phyloP scores from a whole-genome alignment of 2,329 filamentous ascomycete species.

The Gremmenia infestans region DNA sequence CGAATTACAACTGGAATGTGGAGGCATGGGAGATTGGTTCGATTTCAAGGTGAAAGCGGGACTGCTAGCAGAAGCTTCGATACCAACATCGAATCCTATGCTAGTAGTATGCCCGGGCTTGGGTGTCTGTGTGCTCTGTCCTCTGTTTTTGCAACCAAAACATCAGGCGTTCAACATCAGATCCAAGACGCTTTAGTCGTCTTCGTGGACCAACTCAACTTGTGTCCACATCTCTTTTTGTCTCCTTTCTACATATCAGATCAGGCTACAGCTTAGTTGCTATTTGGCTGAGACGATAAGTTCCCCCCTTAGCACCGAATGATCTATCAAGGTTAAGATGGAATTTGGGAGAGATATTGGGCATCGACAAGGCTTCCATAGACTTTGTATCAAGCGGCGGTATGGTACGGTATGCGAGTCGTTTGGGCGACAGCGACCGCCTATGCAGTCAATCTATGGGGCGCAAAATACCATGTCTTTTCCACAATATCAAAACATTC shows the following conservation, averaged over 20 bases:
- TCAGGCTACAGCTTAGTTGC: conserved; percentile 17
- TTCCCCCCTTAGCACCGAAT: neutral
- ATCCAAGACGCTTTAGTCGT: conserved; percentile 60
- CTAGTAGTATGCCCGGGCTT: conserved; percentile 44
- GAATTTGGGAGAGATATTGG: neutral
- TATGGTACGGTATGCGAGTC: neutral
- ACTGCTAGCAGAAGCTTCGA: conserved; percentile 46
- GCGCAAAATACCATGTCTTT: neutral
- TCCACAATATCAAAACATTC: neutral
- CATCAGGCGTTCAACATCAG: conserved; percentile 71
- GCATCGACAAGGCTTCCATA: neutral
- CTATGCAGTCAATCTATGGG: neutral
- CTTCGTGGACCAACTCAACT: conserved; percentile 62
- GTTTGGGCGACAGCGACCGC: neutral
- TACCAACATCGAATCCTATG: conserved; percentile 65
- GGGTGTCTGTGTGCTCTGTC: conserved; percentile 66
- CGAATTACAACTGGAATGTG: conserved; percentile 2
- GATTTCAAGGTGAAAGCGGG: conserved; percentile 35
- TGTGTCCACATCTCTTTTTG: conserved; percentile 45
- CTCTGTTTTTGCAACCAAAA: conserved; percentile 83
- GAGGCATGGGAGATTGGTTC: conserved; percentile 20
- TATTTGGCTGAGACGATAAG: conserved; percentile 10
- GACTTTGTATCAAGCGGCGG: neutral
- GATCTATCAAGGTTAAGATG: neutral
- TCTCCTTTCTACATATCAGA: conserved; percentile 13